These are phyloP conservation scores for maize (Zea mays) DNA, from an alignment of 176 grass and related monocot species.

Conservation along the genomic window DNA sequence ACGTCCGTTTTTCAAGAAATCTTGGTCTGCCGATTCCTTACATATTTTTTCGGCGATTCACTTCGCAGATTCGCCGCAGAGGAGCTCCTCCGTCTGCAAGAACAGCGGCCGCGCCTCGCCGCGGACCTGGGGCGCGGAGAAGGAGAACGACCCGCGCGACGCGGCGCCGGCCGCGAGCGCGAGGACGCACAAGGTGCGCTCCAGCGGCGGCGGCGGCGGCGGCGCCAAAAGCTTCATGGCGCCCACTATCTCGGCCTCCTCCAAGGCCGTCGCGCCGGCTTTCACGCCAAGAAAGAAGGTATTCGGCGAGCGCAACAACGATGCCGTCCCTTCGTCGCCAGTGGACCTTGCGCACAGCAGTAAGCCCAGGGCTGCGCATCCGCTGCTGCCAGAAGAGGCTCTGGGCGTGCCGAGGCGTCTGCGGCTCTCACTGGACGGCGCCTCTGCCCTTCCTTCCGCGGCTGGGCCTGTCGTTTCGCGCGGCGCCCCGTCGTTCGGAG, in stretches of 20 bases:
- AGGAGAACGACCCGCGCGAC: constrained; percentile 68
- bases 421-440: constrained; percentile 37
- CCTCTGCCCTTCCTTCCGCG: neutral
- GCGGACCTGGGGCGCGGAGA: constrained; percentile 37
- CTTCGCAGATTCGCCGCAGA: constrained; percentile 51
- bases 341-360: constrained; percentile 16
- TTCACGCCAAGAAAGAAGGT: constrained; percentile 58
- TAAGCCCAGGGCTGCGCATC: constrained; percentile 8
- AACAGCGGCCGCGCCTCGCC: constrained; percentile 26
- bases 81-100: constrained; percentile 41
- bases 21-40: neutral
- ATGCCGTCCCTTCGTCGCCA: constrained; percentile 12
- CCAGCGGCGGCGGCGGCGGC: constrained; percentile 13
- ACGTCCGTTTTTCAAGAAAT: too few relatives aligned
- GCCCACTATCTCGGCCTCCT: constrained; percentile 82
- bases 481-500: neutral
- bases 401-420: constrained; percentile 14
- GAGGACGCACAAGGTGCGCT: constrained; percentile 28
- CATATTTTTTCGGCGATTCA: neutral
- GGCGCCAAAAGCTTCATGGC: constrained; percentile 84
- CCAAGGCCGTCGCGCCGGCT: constrained; percentile 58
- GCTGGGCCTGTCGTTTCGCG: neutral
- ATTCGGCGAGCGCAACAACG: constrained; percentile 65
- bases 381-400: neutral
- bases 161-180: neutral